Percentiles rank a stretch among this genome's conserved stretches.
Evolutionary conservation across 208 protist genomes (phyloP).

Genomic region (Leptomonas seymouri): DNA sequence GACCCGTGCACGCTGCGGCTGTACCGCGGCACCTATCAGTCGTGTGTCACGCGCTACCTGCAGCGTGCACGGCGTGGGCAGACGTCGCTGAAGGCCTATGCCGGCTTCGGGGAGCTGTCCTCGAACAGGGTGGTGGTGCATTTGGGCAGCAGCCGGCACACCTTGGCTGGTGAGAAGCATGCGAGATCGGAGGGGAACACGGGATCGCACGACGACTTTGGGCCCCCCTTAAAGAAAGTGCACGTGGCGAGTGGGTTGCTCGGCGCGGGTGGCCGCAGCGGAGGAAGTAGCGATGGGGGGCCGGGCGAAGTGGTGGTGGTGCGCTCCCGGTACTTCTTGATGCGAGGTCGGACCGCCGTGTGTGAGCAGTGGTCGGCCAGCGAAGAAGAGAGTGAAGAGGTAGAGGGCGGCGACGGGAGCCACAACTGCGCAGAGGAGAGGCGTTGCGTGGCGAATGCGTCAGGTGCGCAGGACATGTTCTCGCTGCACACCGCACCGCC

Average conservation of each 20-base stretch:
- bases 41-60: constrained; percentile 61
- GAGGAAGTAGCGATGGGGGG: not conserved
- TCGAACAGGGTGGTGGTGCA: constrained; percentile 57
- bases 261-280: not conserved
- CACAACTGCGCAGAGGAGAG: not conserved
- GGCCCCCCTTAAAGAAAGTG: constrained; percentile 45
- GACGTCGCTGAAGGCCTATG: constrained; percentile 55
- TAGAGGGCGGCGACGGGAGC: not conserved
- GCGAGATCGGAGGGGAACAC: not conserved
- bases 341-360: constrained; percentile 34
- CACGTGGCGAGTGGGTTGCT: constrained; percentile 45
- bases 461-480: not conserved
- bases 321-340: constrained; percentile 69
- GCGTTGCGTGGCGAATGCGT: not conserved
- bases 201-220: constrained; percentile 27
- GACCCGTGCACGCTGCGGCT: constrained; percentile 64
- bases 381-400: constrained; percentile 16
- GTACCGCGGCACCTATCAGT: constrained; percentile 52
- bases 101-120: constrained; percentile 58
- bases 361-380: constrained; percentile 37
- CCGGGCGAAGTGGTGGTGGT: constrained; percentile 36
- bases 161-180: constrained; percentile 9
- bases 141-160: not conserved
- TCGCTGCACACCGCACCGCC: not conserved
- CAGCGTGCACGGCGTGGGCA: constrained; percentile 52